Evolutionary conservation across 2,329 filamentous ascomycete genomes (phyloP).

Genomic region (Aspergillus sojae): DNA sequence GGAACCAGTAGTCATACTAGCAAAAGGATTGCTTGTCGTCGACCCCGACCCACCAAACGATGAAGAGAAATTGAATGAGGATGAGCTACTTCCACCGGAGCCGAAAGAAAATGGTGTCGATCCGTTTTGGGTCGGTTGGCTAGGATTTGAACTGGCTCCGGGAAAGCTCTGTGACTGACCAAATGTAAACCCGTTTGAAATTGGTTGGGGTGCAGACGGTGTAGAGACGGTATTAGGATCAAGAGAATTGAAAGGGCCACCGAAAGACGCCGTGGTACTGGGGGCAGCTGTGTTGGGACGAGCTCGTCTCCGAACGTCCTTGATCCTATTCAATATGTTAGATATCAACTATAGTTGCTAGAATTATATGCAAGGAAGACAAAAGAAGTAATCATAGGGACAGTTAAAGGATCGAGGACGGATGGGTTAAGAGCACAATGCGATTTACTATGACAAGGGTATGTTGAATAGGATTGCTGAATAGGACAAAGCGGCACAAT

Average conservation of each 20-base stretch:
- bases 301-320: constrained; percentile 29
- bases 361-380: background rate
- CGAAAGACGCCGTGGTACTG: constrained; percentile 23
- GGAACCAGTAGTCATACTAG: constrained; percentile 27
- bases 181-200: constrained; percentile 37
- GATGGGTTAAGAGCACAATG: background rate
- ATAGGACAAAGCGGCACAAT: background rate
- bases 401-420: background rate
- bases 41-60: constrained; percentile 24
- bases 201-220: constrained; percentile 19
- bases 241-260: constrained; percentile 32
- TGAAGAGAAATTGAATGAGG: constrained; percentile 38
- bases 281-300: constrained; percentile 26
- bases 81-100: constrained; percentile 26
- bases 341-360: background rate
- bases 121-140: constrained; percentile 28
- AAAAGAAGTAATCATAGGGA: background rate
- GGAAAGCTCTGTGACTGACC: constrained; percentile 42
- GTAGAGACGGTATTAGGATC: constrained; percentile 33
- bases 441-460: background rate
- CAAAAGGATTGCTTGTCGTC: constrained; percentile 39
- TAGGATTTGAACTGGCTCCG: constrained; percentile 26
- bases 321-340: constrained; percentile 23
- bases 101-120: constrained; percentile 35
- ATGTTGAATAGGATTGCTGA: background rate